These are phyloP conservation scores for Mrakia blollopis DNA, from an alignment of 768 basidiomycete genomes.

Conservation along the genomic window DNA sequence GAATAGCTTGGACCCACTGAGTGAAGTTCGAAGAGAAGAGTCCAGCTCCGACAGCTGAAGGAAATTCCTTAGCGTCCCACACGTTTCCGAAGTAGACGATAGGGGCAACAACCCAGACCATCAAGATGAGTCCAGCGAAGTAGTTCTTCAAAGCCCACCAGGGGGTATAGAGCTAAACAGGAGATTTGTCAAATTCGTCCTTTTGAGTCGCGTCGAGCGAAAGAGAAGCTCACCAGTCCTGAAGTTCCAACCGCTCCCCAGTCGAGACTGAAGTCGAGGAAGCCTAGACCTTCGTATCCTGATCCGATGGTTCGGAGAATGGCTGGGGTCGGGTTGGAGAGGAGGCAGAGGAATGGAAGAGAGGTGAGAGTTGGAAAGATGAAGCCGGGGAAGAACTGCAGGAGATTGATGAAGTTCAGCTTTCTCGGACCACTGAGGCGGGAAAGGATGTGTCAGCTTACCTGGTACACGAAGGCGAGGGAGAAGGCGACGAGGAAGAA, in stretches of 20 bases:
- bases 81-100: constrained; percentile 37
- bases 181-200: too few relatives aligned
- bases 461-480: constrained; percentile 33
- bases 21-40: constrained; percentile 42
- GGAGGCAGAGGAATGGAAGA: constrained; percentile 42
- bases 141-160: constrained; percentile 44
- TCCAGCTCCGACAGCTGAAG: constrained; percentile 41
- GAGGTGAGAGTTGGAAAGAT: constrained; percentile 44
- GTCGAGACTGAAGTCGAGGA: constrained; percentile 42
- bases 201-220: too few relatives aligned
- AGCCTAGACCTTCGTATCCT: constrained; percentile 43
- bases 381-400: constrained; percentile 44
- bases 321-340: constrained; percentile 40
- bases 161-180: constrained; percentile 41
- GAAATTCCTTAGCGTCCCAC: constrained; percentile 42
- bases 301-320: constrained; percentile 40
- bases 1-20: constrained; percentile 34
- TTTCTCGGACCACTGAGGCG: background rate
- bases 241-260: constrained; percentile 43
- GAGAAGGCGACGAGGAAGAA: constrained; percentile 36
- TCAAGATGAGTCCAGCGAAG: constrained; percentile 42
- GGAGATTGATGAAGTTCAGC: constrained; percentile 30
- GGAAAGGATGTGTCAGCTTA: constrained; percentile 31
- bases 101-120: constrained; percentile 44
- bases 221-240: constrained; percentile 34